Conservation (phyloP, 1,284 basidiomycete species). For the Puccinia brachypodii region DNA sequence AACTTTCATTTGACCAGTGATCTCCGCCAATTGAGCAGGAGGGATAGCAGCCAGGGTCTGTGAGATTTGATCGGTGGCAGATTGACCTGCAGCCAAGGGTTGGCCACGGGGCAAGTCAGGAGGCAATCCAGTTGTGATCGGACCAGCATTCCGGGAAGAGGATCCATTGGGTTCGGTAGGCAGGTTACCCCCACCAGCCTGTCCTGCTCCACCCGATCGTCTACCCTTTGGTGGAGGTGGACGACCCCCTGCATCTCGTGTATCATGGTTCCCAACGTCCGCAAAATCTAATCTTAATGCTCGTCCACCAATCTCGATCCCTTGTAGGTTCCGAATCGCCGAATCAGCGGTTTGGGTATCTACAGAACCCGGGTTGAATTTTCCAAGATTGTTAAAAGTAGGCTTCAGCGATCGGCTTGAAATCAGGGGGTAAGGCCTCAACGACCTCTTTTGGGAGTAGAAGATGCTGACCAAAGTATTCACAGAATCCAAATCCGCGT, state of each 20-base stretch:
- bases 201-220: conserved; percentile 52
- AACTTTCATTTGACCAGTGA: conserved; percentile 97
- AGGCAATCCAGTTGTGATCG: conserved; percentile 59
- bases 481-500: conserved; percentile 47
- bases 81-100: conserved; percentile 71
- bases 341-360: conserved; percentile 88
- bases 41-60: conserved; percentile 80
- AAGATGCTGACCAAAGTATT: conserved; percentile 43
- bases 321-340: conserved; percentile 82
- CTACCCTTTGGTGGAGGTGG: conserved; percentile 34
- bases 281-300: conserved; percentile 76
- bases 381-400: conserved; percentile 66
- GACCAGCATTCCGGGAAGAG: conserved; percentile 17
- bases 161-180: conserved; percentile 22
- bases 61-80: conserved; percentile 79
- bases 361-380: conserved; percentile 57
- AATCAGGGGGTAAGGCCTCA: conserved; percentile 58
- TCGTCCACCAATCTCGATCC: conserved; percentile 74
- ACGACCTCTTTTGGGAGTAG: neutral
- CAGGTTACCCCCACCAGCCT: conserved; percentile 11
- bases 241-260: conserved; percentile 24
- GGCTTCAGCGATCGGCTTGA: conserved; percentile 76
- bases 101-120: conserved; percentile 73
- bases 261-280: conserved; percentile 59
- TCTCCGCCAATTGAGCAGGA: conserved; percentile 83